Evolutionary conservation across 441 rosid genomes (phyloP).

Genomic region (Aquilaria agallochum): DNA sequence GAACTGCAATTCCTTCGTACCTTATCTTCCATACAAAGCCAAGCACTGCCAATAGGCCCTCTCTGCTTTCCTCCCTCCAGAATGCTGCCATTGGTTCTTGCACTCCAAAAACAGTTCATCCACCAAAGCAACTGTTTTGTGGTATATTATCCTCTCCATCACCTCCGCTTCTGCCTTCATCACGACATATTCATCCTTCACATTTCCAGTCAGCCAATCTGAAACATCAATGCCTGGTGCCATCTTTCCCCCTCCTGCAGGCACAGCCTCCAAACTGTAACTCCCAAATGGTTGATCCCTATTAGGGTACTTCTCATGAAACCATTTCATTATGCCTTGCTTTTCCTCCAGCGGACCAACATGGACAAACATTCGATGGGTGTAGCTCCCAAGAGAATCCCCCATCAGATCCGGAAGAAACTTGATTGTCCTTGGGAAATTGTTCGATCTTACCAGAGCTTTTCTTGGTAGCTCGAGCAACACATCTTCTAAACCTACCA

Average conservation of each 20-base stretch:
- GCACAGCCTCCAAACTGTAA: constrained; percentile 33
- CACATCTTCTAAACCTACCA: constrained; percentile 33
- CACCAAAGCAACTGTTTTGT: constrained; percentile 32
- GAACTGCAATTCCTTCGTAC: constrained; percentile 57
- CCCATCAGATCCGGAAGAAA: constrained; percentile 35
- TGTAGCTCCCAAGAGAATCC: constrained; percentile 29
- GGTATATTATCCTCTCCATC: constrained; percentile 45
- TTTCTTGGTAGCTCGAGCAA: constrained; percentile 36
- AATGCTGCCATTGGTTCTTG: constrained; percentile 22
- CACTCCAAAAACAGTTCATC: constrained; percentile 63
- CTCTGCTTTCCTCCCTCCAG: constrained; percentile 3
- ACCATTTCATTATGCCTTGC: constrained; percentile 27
- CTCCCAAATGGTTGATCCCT: constrained; percentile 42
- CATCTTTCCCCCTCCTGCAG: constrained; percentile 21
- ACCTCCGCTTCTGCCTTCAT: constrained; percentile 60
- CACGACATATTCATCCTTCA: constrained; percentile 44
- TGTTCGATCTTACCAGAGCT: constrained; percentile 15
- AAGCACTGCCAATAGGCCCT: constrained; percentile 62
- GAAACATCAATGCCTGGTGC: constrained; percentile 22
- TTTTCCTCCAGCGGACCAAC: constrained; percentile 17
- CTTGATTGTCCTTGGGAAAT: constrained; percentile 20
- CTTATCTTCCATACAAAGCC: constrained; percentile 50
- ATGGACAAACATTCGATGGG: constrained; percentile 25
- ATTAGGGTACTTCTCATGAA: constrained; percentile 40
- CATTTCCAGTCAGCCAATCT: constrained; percentile 42